Evolutionary conservation across 352 stramenopile species (phyloP), one percentile per base, ranked within the genome.

Genomic region (Globisporangium cederbergense): DNA sequence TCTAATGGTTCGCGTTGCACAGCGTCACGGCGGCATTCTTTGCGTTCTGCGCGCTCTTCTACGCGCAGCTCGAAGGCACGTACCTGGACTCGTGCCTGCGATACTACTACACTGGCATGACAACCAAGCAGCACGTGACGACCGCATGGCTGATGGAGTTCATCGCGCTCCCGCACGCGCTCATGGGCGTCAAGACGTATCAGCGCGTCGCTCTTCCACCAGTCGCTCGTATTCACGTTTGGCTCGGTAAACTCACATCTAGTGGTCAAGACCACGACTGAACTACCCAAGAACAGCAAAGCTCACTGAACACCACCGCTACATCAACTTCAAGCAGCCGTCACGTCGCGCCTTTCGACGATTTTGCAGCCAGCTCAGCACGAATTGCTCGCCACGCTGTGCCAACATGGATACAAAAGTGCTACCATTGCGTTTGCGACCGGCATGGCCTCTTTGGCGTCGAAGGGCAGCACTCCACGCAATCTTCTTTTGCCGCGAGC

Each of bases 361-460:
- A 36, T 3, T 36, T n/a, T 20, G 22, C 22, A 4, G 4, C 22
- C 22, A n/a, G 11, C 22, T 36, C 47, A 8, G 16, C 20, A 34
- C 47, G 13, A 36, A 2, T 8, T 32, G 16, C 3, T 20, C 9
- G 40, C 1, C 36, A 28, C 9, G 4, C 6, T 2, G 25, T 18
- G 16, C 16, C 16, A 25, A 18, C 8, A 18, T 28, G 40, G 22
- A 18, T 38, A 1, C 7, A 11, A 20, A 25, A 38, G 7, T 7
- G 13, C 14, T 18, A n/a, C 32, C 30, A 25, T n/a, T 20, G 11
- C 3, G 9, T 67, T 14, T 34, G 60, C 4, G 52, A 22, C 3
- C 45, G 56, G 14, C 46, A 53, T 2, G 57, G 61, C 5, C 11
- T 71, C 38, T 65, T 76, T 16, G 66, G 70, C 14, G 62, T 73